These are phyloP conservation scores for Phytophthora macrochlamydospora DNA, from an alignment of 352 stramenopile species.

Conservation along the genomic window DNA sequence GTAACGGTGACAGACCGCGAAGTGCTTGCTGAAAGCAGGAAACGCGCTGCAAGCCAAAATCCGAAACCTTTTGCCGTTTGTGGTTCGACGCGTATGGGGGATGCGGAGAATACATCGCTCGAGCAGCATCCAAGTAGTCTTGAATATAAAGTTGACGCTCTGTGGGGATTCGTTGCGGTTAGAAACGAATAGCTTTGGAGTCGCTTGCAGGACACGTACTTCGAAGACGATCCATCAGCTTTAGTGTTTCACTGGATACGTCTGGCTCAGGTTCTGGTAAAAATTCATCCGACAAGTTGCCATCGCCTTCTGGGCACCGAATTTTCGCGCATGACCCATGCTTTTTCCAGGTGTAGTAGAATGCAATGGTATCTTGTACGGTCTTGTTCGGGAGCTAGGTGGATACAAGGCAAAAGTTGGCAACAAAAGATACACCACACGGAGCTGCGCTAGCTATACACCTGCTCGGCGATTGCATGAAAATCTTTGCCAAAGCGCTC, in stretches of 20 bases:
- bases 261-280: conserved; percentile 57
- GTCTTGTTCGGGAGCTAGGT: conserved; percentile 65
- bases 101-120: conserved; percentile 53
- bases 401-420: neutral
- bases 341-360: conserved; percentile 91
- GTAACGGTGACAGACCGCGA: conserved; percentile 51
- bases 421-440: too few species aligned
- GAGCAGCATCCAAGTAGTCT: conserved; percentile 68
- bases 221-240: conserved; percentile 64
- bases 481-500: conserved; percentile 83
- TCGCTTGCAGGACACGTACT: conserved; percentile 37
- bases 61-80: conserved; percentile 56
- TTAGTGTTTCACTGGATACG: conserved; percentile 61
- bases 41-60: conserved; percentile 61
- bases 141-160: conserved; percentile 69
- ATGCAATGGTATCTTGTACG: conserved; percentile 67
- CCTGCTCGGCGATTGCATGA: conserved; percentile 71
- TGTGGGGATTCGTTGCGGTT: conserved; percentile 21
- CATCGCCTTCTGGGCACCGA: conserved; percentile 26
- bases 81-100: conserved; percentile 43
- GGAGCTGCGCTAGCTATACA: conserved; percentile 10
- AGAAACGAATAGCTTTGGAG: neutral
- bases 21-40: conserved; percentile 55
- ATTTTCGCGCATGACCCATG: conserved; percentile 53
- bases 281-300: conserved; percentile 51